Base-by-base conservation (phyloP, 306 rosid genomes). In the Vigna reflexopilosa region DNA sequence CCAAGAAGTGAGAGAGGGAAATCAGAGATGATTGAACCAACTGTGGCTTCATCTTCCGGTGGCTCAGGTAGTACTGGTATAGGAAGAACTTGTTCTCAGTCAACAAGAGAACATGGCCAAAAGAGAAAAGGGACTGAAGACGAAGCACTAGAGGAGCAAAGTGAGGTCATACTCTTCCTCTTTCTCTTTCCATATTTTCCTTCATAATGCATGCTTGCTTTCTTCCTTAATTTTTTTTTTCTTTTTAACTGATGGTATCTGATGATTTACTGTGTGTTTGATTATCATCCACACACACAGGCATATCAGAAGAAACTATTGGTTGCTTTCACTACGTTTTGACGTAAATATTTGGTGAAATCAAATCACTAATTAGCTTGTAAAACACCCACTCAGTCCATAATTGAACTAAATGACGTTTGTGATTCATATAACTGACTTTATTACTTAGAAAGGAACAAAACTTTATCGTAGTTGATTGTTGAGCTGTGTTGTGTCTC, bases 91-190 rank as follows among this genome's bases (percentile, higher is more conserved):
- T 79, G 84, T 69, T 77, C 80, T 64, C 88, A 78, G 54, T 87
- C 96, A 67, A 82, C 82, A 28, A 86, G 88, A 64, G 90, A 55
- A 76, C 82, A 83, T 69, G 79, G 87, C 83, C 84, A 75, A 82
- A 93, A 91, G 85, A 84, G 98, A 54, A 93, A 91, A 87, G 80
- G 58, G 7, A 85, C 83, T 38, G 97, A 91, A 67, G 91, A 75
- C 42, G 92, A 91, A 74, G 96, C 86, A 80, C 85, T 85, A 42
- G 98, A 91, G 85, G 87, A 90, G 77, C 93, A 88, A 81, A 91
- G 98, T 80, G 93, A 89, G 91, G 98, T 93, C 76, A 81, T 73
- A 36, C 59, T 9, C 28, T 34, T 42, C 13, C 69, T 71, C 14
- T 77, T 66, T 67, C 77, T 14, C 50, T 45, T 12, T 45, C 16